Base-by-base conservation (phyloP, 129 eudicot genomes). In the Chrysanthemum lavandulifolium region DNA sequence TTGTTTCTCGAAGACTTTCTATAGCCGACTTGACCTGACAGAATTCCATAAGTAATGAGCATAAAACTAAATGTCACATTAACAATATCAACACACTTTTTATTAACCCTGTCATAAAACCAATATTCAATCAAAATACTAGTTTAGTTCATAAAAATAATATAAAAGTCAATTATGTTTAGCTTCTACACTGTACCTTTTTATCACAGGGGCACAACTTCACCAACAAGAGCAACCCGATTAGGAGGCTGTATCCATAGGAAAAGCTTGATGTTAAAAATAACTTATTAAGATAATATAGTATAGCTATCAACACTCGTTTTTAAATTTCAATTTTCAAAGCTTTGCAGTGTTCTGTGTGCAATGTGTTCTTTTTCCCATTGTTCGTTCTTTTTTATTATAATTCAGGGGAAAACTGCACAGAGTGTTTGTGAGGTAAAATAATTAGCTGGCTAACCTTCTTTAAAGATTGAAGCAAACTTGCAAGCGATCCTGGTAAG, bases 171-270 rank as follows among this genome's bases (percentile, higher is more conserved):
- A 21, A 29, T 36, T 21, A 67, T 59, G 53, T 61, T 61, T 57
- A 15, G 71, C 45, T 49, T 57, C 45, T 68, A 29, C 13, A 50
- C 3, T 56, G 57, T 89, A 93, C 98, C 98, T 87, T 93, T 72
- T 71, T 79, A 74, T 85, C 98, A 64, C 64, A 90, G 88, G 13
- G 78, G 87, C 61, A 81, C 82, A 79, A 86, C 68, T 40, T 86
- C 97, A 29, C 98, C 98, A 45, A 78, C 71, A 72, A 93, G 81
- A 82, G 97, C 98, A 84, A 93, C 79, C 73, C 96, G 92, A 71
- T 86, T 77, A 33, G 97, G 98, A 76, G 86, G 77, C 98, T 93
- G 96, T 79, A 82, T 55, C 15, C 68, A 43, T 48, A 47, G 58
- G 47, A 25, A 18, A 72, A 8, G 29, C n/a, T 56, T 55, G 67